Evolutionary conservation across 768 basidiomycete species (phyloP), one percentile per base, ranked within the genome.

Genomic region (Gloeostereum incarnatum): DNA sequence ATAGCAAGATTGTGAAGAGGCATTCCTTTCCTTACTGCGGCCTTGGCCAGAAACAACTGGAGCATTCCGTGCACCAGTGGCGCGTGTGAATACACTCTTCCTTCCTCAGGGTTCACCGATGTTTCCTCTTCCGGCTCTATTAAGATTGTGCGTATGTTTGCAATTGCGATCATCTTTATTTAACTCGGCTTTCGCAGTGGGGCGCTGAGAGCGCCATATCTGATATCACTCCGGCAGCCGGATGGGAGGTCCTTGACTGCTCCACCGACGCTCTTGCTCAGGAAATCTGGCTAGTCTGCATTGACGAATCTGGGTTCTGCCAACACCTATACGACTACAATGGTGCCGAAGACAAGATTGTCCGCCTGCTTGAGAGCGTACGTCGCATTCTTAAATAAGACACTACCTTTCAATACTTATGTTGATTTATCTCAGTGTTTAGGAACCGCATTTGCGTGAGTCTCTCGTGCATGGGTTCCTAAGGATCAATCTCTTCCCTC

Each of bases 241-340:
- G 73, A 18, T 76, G 72, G 72, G 56, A 61, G 20, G 71, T 75
- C 29, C 45, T 73, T 16, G 61, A 57, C 25, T 76, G 74, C 47
- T 54, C 61, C 22, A 50, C 65, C 3, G 58, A 63, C 40, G 44
- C 53, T 1, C 41, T 61, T 8, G 47, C 58, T 19, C 71, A 73
- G 44, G 66, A 70, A 29, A 64, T 73, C 35, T 65, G 70, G 6
- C 58, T 72, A 14, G 69, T 72, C 2, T 75, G 73, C 54, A 42
- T 49, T 14, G 52, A 57, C 32, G 45, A 44, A 25, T 49, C 53
- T 10, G 41, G 49, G 16, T 51, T 53, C 6, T 73, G 70, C 48
- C 51, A 52, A 19, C 68, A 68, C 40, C 51, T 73, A 8, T 65
- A 58, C 40, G 44, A 47, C 26, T 51, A 55, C 23, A 50, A 49